These are phyloP conservation scores for Scheffersomyces illinoinensis DNA, from an alignment of 1,139 yeast genomes.

Conservation along the genomic window DNA sequence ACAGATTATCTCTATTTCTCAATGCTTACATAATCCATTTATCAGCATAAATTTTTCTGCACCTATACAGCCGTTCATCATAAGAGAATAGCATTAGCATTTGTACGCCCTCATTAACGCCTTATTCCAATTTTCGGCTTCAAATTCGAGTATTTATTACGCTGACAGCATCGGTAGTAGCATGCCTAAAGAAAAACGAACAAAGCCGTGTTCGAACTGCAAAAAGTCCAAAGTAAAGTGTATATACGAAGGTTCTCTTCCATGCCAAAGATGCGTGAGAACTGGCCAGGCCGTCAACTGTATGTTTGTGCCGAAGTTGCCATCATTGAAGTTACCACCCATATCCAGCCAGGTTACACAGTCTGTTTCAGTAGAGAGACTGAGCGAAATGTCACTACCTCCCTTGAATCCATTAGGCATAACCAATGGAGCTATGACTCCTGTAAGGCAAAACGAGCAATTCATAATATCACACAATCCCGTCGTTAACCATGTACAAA, in stretches of 20 bases:
- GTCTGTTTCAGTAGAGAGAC: neutral
- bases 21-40: neutral
- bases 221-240: conserved; percentile 67
- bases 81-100: neutral
- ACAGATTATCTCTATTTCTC: neutral
- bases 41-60: neutral
- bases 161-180: neutral
- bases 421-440: neutral
- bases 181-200: conserved; percentile 46
- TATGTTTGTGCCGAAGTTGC: conserved; percentile 57
- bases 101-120: neutral
- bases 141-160: neutral
- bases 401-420: conserved; percentile 12
- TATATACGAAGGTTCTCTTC: conserved; percentile 44
- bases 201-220: conserved; percentile 67
- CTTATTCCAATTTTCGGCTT: neutral
- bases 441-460: conserved; percentile 10
- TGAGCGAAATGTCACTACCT: conserved; percentile 13
- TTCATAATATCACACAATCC: conserved; percentile 7
- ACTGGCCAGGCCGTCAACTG: conserved; percentile 50
- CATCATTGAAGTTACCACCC: conserved; percentile 42
- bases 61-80: neutral
- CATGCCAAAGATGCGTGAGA: conserved; percentile 60
- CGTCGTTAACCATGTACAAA: neutral
- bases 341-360: conserved; percentile 11